These are phyloP conservation scores for Dentipellis sp. DNA, from an alignment of 768 basidiomycete genomes.

Conservation along the genomic window DNA sequence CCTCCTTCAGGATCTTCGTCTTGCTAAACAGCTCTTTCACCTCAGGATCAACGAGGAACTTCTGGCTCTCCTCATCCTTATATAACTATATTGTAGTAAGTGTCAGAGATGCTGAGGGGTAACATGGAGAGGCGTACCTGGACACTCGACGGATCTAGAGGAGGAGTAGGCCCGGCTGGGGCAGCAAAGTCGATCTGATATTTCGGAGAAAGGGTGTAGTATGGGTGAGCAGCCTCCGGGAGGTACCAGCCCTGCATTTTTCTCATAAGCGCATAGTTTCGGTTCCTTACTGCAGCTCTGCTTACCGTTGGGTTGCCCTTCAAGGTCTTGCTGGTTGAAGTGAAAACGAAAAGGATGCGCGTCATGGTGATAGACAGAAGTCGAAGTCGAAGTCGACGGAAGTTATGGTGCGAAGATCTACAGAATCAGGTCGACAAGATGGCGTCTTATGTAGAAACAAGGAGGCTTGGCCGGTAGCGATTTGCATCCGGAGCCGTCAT, in stretches of 20 bases:
- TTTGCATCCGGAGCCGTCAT: no score
- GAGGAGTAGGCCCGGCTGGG: constrained; percentile 52
- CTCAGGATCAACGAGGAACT: constrained; percentile 49
- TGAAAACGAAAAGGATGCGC: constrained; percentile 64
- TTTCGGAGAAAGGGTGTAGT: constrained; percentile 26
- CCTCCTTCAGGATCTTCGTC: constrained; percentile 52
- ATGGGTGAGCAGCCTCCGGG: constrained; percentile 41
- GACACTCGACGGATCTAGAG: constrained; percentile 50
- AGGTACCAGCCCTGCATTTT: constrained; percentile 60
- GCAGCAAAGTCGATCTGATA: constrained; percentile 36
- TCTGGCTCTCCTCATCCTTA: constrained; percentile 43
- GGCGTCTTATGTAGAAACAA: no score
- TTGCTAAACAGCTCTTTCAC: constrained; percentile 41
- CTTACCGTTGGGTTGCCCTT: constrained; percentile 42
- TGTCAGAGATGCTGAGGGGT: background rate
- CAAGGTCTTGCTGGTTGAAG: constrained; percentile 52
- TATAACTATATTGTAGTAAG: constrained; percentile 28
- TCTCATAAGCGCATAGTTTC: background rate
- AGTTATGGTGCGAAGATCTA: no score
- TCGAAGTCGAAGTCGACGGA: no score
- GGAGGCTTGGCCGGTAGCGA: no score
- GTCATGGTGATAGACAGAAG: background rate
- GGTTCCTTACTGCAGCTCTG: background rate
- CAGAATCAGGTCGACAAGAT: no score
- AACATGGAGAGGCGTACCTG: constrained; percentile 26